Conservation (phyloP, 78 protist genomes). For the Dictyostelium intermedium region DNA sequence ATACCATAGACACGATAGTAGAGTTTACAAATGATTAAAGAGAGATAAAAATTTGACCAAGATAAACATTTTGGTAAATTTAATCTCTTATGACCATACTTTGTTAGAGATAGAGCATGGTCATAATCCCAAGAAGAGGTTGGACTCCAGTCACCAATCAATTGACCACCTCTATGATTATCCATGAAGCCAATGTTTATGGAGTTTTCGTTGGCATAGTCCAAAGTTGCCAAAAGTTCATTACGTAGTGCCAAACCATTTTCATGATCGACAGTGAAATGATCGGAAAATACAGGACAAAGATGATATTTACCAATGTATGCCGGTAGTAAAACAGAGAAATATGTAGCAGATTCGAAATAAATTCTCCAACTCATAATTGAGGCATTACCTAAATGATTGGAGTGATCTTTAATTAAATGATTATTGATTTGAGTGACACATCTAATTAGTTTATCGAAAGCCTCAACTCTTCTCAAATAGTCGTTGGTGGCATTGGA, state of each 20-base stretch:
- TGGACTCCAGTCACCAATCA: slow-evolving; percentile 29
- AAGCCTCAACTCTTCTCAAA: background rate
- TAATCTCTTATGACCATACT: slow-evolving; percentile 44
- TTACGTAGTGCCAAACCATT: slow-evolving; percentile 16
- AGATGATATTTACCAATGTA: slow-evolving; percentile 75
- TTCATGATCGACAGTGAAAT: background rate
- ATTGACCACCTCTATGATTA: slow-evolving; percentile 63
- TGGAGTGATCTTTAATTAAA: slow-evolving; percentile 42
- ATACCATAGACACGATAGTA: background rate
- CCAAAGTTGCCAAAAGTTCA: slow-evolving; percentile 1
- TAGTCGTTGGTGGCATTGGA: background rate
- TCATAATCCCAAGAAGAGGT: slow-evolving; percentile 67
- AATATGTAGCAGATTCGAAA: slow-evolving; percentile 24
- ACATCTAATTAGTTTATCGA: slow-evolving; percentile 42
- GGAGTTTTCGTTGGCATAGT: background rate
- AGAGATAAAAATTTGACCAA: slow-evolving; percentile 35
- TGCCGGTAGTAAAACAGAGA: slow-evolving; percentile 18
- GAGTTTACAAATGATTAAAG: background rate
- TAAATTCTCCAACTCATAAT: slow-evolving; percentile 68
- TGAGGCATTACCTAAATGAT: slow-evolving; percentile 71
- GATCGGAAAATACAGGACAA: slow-evolving; percentile 18
- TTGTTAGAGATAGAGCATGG: background rate
- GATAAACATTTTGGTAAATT: slow-evolving; percentile 28
- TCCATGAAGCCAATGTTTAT: slow-evolving; percentile 65
- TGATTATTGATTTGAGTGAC: slow-evolving; percentile 61